Conservation (phyloP, 192 early-diverging fungal genomes). For the Linnemannia hyalina region DNA sequence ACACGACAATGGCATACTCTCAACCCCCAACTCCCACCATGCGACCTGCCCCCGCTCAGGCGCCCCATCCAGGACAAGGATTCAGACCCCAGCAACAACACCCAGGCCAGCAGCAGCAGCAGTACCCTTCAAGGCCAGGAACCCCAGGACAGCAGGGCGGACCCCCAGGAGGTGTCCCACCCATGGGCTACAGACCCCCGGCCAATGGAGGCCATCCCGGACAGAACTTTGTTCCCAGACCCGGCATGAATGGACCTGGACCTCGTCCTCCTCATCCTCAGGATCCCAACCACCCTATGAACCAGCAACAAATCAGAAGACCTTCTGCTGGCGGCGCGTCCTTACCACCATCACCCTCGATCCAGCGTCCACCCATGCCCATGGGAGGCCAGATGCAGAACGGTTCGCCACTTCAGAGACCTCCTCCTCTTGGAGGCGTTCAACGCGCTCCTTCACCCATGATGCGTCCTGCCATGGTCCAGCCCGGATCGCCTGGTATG, state of each 20-base stretch:
- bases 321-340: conserved; percentile 23
- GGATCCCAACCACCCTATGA: conserved; percentile 15
- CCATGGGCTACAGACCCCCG: conserved; percentile 26
- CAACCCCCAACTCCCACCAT: conserved; percentile 25
- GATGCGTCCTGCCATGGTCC: conserved; percentile 27
- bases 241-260: background rate
- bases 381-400: conserved; percentile 13
- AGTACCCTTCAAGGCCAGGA: conserved; percentile 14
- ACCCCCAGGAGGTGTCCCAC: conserved; percentile 7
- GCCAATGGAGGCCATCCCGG: background rate
- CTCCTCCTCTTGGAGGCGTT: conserved; percentile 21
- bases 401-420: conserved; percentile 26
- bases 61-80: conserved; percentile 12
- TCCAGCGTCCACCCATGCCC: conserved; percentile 31
- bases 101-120: conserved; percentile 5
- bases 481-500: conserved; percentile 28
- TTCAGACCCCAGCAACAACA: conserved; percentile 33
- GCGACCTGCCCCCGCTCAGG: conserved; percentile 19
- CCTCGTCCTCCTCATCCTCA: conserved; percentile 13
- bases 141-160: conserved; percentile 14
- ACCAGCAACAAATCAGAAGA: conserved; percentile 22
- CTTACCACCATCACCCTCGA: conserved; percentile 20
- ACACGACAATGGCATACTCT: conserved; percentile 20
- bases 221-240: conserved; percentile 3
- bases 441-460: conserved; percentile 24